Base-by-base conservation (phyloP, 176 grass and related monocot genomes). In the Dendrocalamus sinicus region DNA sequence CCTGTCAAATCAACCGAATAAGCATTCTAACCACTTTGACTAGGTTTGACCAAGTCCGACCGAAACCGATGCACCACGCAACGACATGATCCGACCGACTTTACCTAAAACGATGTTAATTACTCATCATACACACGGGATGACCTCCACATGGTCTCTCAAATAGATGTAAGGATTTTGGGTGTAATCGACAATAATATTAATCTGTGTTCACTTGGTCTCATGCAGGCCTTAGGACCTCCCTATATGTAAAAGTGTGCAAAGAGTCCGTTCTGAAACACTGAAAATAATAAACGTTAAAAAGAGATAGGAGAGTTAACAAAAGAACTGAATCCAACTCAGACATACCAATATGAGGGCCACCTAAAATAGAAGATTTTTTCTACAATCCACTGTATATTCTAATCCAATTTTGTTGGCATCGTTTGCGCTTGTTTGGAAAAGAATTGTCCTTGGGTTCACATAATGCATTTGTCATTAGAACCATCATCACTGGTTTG, bases 131-230 rank as follows among this genome's bases (percentile, higher is more conserved):
- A 28, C 26, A 28, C 26, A 28, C 26, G 26, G 26, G 26, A 28
- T 28, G 26, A 28, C 26, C 26, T 28, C 26, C 26, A 28, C 26
- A 28, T 28, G 26, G 26, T 28, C 26, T 28, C 26, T 28, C 26
- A 28, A 28, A 28, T 28, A 77, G 63, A 54, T 69, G 16, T 47
- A 44, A 70, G 51, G 52, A 66, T 77, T 67, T 70, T 86, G 24
- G 65, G 67, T 72, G 67, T 44, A 80, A 86, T 28, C 17, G 7
- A 41, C 32, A 80, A 22, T 73, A 26, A 54, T 82, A 72, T 64
- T 80, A 60, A 63, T 50, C 28, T 20, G 9, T 70, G 48, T 67
- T 20, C 22, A 54, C 39, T 63, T 61, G 4, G 39, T 85, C 57
- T 11, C 37, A 13, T 30, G 32, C 44, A 68, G 37, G 47, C 62